Evolutionary conservation across 2,329 filamentous ascomycete genomes (phyloP), one percentile per base, ranked within the genome.

Genomic region (Trichoderma lentiforme): DNA sequence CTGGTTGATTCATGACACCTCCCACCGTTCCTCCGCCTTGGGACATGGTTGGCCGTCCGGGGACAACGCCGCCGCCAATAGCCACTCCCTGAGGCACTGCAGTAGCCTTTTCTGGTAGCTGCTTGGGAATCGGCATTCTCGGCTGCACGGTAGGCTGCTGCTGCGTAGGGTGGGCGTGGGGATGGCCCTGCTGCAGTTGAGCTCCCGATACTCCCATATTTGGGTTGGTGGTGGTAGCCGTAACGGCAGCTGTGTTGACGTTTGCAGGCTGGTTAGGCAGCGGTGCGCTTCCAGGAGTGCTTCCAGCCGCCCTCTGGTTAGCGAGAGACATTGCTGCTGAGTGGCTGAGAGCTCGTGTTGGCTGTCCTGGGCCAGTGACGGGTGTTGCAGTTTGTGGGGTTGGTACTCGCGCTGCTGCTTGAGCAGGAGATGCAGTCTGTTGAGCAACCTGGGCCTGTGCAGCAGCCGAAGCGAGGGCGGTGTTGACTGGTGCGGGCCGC

Each of bases 1-100:
- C 93, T 0, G 96, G 95, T 78, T 97, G 94, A 66, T 91, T 91
- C 87, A 98, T 93, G 64, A 96, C 91, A 68, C 94, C 94, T 68
- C 92, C 92, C 1, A 92, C 88, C 7, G 90, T 90, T 74, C 92
- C 93, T 67, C 89, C 91, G 26, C 94, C 94, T 64, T 92, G 92
- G 21, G 90, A 91, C 78, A 96, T 88, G 0, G 95, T 97, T n/a
- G 96, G 96, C 8, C 96, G 91, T 83, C 88, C 79, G 83, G 89
- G 74, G 82, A 89, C 84, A 24, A 87, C 84, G 51, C 87, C 90
- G n/a, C 87, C 87, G 21, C 84, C 85, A 36, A 95, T 91, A 12
- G 87, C 81, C 26, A 97, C 94, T 2, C 94, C 91, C 73, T 90
- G 87, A 5, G 93, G 93, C 57, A 91, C 86, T 67, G 90, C 86